Conservation (phyloP, 140 eudicot species). For the Stevia rebaudiana region DNA sequence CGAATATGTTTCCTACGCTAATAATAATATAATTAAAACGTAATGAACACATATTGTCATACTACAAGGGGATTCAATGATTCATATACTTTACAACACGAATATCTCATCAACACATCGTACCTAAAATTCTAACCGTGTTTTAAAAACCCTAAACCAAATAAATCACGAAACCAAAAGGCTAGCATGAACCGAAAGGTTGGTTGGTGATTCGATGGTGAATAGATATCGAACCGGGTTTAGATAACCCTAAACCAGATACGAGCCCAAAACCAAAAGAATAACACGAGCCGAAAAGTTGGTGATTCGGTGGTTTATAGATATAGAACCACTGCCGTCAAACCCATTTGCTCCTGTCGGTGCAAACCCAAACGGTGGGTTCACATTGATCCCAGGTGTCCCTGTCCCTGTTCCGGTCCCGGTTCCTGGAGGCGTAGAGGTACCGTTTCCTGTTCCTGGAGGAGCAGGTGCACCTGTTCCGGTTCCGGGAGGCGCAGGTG, state of each 20-base stretch:
- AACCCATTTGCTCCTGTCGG: conserved; percentile 21
- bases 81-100: conserved; percentile 22
- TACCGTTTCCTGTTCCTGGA: conserved; percentile 12
- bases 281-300: conserved; percentile 9
- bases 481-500: not conserved
- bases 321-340: conserved; percentile 12
- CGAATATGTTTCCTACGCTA: not conserved
- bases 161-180: conserved; percentile 16
- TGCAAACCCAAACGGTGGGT: conserved; percentile 21
- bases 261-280: too few relatives aligned
- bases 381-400: conserved; percentile 27
- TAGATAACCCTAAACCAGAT: conserved; percentile 21
- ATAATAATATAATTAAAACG: not conserved
- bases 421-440: not conserved
- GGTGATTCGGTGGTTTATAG: conserved; percentile 9
- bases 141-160: conserved; percentile 16
- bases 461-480: not conserved
- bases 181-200: conserved; percentile 6
- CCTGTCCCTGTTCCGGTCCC: conserved; percentile 8
- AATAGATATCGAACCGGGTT: not conserved
- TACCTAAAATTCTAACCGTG: conserved; percentile 10
- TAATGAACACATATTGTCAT: conserved; percentile 14
- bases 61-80: conserved; percentile 25
- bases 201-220: conserved; percentile 1
- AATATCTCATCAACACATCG: conserved; percentile 22